phyloP scores from a whole-genome alignment of 306 rosid species.

The Gastrolobium villosum region DNA sequence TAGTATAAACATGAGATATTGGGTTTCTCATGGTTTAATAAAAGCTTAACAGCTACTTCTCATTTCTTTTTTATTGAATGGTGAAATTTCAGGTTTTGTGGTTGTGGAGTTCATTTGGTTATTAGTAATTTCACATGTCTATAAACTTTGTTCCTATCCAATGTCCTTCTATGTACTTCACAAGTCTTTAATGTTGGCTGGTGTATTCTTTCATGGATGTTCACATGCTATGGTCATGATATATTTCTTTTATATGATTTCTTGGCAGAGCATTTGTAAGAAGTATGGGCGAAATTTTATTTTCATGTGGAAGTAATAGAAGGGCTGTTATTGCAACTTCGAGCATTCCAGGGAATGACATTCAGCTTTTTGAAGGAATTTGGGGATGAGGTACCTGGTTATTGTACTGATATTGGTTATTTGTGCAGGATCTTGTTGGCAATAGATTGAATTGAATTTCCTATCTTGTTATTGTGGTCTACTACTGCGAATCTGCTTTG shows the following conservation, averaged over 20 bases:
- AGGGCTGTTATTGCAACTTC: slow-evolving; percentile 83
- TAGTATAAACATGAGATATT: background rate
- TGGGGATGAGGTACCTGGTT: slow-evolving; percentile 70
- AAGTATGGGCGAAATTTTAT: slow-evolving; percentile 93
- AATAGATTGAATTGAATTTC: slow-evolving; percentile 44
- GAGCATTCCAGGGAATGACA: slow-evolving; percentile 59
- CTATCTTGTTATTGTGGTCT: slow-evolving; percentile 37
- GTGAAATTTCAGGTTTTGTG: slow-evolving; percentile 3
- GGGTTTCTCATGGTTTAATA: slow-evolving; percentile 33
- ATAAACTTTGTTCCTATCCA: slow-evolving; percentile 1
- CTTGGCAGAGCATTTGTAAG: slow-evolving; percentile 79
- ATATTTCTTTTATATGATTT: slow-evolving; percentile 42
- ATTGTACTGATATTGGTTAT: slow-evolving; percentile 33
- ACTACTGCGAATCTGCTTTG: slow-evolving; percentile 11
- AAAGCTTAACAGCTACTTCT: background rate
- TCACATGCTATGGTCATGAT: slow-evolving; percentile 32
- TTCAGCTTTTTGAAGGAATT: slow-evolving; percentile 58
- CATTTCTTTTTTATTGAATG: slow-evolving; percentile 23
- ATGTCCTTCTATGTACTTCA: slow-evolving; percentile 13
- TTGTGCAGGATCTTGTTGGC: slow-evolving; percentile 33
- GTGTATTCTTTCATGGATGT: slow-evolving; percentile 40
- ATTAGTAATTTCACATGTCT: slow-evolving; percentile 9
- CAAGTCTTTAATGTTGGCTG: slow-evolving; percentile 33
- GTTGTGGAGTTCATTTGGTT: slow-evolving; percentile 37
- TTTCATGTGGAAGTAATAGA: slow-evolving; percentile 78